Evolutionary conservation across 2,329 filamentous ascomycete genomes (phyloP).

Genomic region (Botrytis deweyae): DNA sequence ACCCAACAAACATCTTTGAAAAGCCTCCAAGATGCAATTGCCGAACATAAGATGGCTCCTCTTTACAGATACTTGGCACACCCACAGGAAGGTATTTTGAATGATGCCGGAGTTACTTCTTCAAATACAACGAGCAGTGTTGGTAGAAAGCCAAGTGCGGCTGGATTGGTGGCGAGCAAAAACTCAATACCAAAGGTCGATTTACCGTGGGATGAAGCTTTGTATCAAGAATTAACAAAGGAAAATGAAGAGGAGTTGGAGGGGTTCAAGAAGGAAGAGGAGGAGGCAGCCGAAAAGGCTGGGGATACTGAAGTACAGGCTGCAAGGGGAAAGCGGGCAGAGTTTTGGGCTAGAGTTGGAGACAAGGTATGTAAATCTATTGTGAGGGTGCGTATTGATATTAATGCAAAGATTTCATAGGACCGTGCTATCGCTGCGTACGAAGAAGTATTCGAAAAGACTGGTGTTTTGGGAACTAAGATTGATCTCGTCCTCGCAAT

Average conservation of each 20-base stretch:
- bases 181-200: slow-evolving; percentile 62
- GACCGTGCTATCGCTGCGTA: slow-evolving; percentile 92
- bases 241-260: slow-evolving; percentile 79
- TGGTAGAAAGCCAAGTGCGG: slow-evolving; percentile 67
- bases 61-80: slow-evolving; percentile 84
- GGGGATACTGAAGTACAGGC: slow-evolving; percentile 94
- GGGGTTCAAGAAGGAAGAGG: slow-evolving; percentile 78
- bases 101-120: slow-evolving; percentile 49
- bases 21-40: slow-evolving; percentile 77
- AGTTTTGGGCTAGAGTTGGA: slow-evolving; percentile 92
- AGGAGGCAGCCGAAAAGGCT: slow-evolving; percentile 92
- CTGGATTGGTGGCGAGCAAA: slow-evolving; percentile 74
- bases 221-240: slow-evolving; percentile 75
- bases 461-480: slow-evolving; percentile 92
- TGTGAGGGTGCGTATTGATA: not conserved
- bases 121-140: slow-evolving; percentile 49
- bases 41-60: slow-evolving; percentile 81
- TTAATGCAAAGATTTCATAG: slow-evolving; percentile 47
- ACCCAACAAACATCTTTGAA: slow-evolving; percentile 71
- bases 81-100: slow-evolving; percentile 63
- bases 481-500: slow-evolving; percentile 96
- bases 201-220: slow-evolving; percentile 85
- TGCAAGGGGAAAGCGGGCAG: slow-evolving; percentile 88
- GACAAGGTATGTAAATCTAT: slow-evolving; percentile 69
- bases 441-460: slow-evolving; percentile 94